phyloP scores from a whole-genome alignment of 345 rosid species.

The Odontarrhena argentea region DNA sequence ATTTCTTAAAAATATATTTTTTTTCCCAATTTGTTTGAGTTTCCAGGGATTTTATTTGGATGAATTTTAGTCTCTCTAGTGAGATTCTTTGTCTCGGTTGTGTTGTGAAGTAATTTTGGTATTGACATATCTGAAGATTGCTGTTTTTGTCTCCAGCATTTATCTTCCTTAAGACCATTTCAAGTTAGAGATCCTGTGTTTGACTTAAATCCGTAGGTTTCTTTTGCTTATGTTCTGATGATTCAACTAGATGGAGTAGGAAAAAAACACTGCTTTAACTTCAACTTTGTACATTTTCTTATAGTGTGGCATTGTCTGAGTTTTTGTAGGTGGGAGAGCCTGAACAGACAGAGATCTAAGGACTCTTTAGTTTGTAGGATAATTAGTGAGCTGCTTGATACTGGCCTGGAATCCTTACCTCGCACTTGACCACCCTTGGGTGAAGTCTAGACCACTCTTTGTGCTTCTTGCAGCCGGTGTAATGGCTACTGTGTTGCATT shows the following conservation, averaged over 20 bases:
- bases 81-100: conserved; percentile 18
- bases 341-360: conserved; percentile 9
- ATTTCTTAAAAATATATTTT: background rate
- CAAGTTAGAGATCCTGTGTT: conserved; percentile 18
- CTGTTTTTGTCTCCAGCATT: background rate
- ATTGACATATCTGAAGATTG: conserved; percentile 24
- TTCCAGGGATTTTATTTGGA: conserved; percentile 12
- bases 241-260: conserved; percentile 5
- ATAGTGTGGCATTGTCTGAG: conserved; percentile 23
- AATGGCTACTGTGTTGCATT: conserved; percentile 64
- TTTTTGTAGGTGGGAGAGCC: conserved; percentile 31
- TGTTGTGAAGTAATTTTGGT: conserved; percentile 15
- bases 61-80: background rate
- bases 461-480: conserved; percentile 52
- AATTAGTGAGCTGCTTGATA: conserved; percentile 38
- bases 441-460: conserved; percentile 64
- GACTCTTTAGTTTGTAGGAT: background rate
- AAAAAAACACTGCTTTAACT: background rate
- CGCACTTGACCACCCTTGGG: conserved; percentile 50
- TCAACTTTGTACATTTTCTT: conserved; percentile 6
- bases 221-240: conserved; percentile 11
- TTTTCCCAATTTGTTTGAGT: background rate
- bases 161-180: conserved; percentile 14
- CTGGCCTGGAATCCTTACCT: conserved; percentile 75
- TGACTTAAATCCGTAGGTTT: conserved; percentile 20